These are phyloP conservation scores for Tremellales sp. DNA, from an alignment of 1,284 basidiomycete genomes.

Conservation along the genomic window DNA sequence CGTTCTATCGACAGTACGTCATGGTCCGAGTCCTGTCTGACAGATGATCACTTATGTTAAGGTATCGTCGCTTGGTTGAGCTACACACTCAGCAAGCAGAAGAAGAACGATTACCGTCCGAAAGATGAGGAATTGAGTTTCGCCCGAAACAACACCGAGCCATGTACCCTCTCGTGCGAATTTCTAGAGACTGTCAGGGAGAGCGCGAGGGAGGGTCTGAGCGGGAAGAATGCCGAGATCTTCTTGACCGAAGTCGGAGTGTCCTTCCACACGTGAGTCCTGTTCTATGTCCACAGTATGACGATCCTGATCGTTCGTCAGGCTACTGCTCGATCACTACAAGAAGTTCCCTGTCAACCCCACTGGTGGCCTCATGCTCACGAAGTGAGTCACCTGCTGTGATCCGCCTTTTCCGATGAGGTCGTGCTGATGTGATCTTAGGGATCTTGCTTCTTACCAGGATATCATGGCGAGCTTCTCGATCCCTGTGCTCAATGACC, in stretches of 20 bases:
- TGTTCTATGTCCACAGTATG: background rate
- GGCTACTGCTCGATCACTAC: slow-evolving; percentile 87
- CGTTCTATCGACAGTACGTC: slow-evolving; percentile 73
- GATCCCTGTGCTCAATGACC: slow-evolving; percentile 79
- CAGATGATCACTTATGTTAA: slow-evolving; percentile 31
- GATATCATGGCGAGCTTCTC: slow-evolving; percentile 78
- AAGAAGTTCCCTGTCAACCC: slow-evolving; percentile 95
- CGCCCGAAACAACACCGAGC: slow-evolving; percentile 90
- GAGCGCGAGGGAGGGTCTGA: slow-evolving; percentile 66
- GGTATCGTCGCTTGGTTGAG: slow-evolving; percentile 65
- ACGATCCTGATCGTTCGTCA: slow-evolving; percentile 36
- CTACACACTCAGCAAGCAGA: slow-evolving; percentile 75
- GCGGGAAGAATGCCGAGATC: slow-evolving; percentile 85
- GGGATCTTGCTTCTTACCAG: slow-evolving; percentile 95
- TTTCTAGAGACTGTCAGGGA: slow-evolving; percentile 76
- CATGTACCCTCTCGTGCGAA: slow-evolving; percentile 84
- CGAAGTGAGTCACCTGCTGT: slow-evolving; percentile 65
- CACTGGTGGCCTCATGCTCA: slow-evolving; percentile 94
- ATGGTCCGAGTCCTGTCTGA: background rate
- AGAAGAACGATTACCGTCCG: slow-evolving; percentile 94
- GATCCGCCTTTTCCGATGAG: no score
- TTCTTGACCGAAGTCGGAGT: slow-evolving; percentile 93
- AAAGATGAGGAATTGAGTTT: slow-evolving; percentile 93
- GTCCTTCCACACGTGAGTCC: slow-evolving; percentile 79
- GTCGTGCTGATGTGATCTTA: slow-evolving; percentile 42